Evolutionary conservation across 768 basidiomycete species (phyloP).

Genomic region (Termitomyces sp.): DNA sequence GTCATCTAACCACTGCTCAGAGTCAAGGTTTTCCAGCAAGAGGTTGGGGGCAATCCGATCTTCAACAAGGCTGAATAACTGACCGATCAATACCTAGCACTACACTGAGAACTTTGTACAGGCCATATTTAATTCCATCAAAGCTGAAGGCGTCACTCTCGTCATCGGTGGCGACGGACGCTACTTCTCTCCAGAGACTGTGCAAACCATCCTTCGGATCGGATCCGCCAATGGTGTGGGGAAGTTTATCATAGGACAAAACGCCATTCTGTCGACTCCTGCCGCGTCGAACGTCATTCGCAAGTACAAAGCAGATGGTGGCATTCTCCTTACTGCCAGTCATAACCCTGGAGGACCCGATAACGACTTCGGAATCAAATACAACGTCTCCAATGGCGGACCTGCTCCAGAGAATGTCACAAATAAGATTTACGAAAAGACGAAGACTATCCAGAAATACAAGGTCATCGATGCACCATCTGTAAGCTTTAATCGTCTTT

Average conservation of each 20-base stretch:
- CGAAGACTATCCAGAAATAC: slow-evolving; percentile 83
- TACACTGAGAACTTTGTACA: slow-evolving; percentile 99
- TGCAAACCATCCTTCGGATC: slow-evolving; percentile 91
- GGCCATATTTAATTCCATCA: slow-evolving; percentile 88
- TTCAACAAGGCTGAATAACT: slow-evolving; percentile 24
- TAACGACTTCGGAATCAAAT: slow-evolving; percentile 99
- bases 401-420: slow-evolving; percentile 96
- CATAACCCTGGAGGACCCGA: slow-evolving; percentile 99
- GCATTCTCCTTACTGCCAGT: slow-evolving; percentile 93
- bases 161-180: slow-evolving; percentile 98
- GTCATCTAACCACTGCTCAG: slow-evolving; percentile 33
- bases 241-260: slow-evolving; percentile 89
- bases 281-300: slow-evolving; percentile 96
- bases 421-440: slow-evolving; percentile 91
- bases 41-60: slow-evolving; percentile 43
- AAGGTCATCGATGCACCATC: slow-evolving; percentile 75
- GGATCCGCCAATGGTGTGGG: slow-evolving; percentile 91
- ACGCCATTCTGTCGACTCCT: slow-evolving; percentile 93
- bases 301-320: slow-evolving; percentile 94
- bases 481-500: slow-evolving; percentile 39
- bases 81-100: slow-evolving; percentile 50
- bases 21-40: slow-evolving; percentile 97
- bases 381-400: slow-evolving; percentile 96
- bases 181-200: slow-evolving; percentile 80
- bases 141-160: slow-evolving; percentile 73